A percentile compares a stretch with the other conserved stretches of the same genome.
Evolutionary conservation across 2,329 filamentous ascomycete genomes (phyloP).

Genomic region (Pestalotiopsis sp.): DNA sequence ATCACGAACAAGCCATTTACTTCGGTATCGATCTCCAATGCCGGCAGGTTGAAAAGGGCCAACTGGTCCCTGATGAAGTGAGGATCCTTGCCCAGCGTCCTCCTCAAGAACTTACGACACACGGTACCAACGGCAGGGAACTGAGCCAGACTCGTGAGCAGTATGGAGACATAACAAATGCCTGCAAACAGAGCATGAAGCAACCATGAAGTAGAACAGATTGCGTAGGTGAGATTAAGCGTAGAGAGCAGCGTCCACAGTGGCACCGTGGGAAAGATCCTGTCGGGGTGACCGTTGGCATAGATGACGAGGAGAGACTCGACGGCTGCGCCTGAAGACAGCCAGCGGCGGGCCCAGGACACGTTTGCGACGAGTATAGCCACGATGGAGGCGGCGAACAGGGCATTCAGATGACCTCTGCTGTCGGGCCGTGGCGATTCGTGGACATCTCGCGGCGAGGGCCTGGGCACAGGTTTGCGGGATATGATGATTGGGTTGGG

Average conservation of each 20-base stretch:
- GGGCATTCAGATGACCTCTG: neutral
- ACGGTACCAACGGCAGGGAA: constrained; percentile 30
- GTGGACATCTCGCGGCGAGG: neutral
- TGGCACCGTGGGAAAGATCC: constrained; percentile 45
- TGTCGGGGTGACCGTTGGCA: constrained; percentile 33
- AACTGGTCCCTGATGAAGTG: constrained; percentile 55
- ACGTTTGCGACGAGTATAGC: constrained; percentile 5
- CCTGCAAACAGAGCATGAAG: constrained; percentile 45
- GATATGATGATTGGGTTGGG: constrained; percentile 13
- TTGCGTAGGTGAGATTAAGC: constrained; percentile 47
- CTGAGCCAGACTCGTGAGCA: constrained; percentile 47
- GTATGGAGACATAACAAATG: constrained; percentile 42
- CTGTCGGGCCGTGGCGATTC: neutral
- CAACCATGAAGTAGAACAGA: constrained; percentile 54
- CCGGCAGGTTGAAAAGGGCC: constrained; percentile 43
- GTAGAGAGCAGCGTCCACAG: constrained; percentile 49
- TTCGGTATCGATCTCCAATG: constrained; percentile 56
- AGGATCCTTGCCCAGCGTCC: constrained; percentile 40
- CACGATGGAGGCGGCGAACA: neutral
- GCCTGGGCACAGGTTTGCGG: constrained; percentile 14
- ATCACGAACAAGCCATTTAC: constrained; percentile 55
- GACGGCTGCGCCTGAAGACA: constrained; percentile 7
- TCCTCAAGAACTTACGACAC: constrained; percentile 22
- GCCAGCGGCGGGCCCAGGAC: constrained; percentile 7
- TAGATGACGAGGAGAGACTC: constrained; percentile 29